These are phyloP conservation scores for Didymella keratinophila DNA, from an alignment of 2,329 filamentous ascomycete genomes.

Conservation along the genomic window DNA sequence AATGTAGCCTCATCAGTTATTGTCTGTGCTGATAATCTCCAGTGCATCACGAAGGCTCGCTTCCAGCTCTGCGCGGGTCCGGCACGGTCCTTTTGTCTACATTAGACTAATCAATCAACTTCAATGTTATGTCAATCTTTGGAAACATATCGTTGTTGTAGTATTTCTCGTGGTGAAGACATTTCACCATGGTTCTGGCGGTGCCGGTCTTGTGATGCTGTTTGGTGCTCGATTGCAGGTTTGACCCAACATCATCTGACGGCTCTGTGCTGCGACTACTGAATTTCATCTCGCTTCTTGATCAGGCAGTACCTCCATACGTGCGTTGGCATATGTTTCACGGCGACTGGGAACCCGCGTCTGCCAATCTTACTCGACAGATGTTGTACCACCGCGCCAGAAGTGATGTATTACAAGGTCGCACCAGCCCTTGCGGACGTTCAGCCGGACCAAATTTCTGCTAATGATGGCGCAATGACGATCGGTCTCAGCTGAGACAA, in stretches of 20 bases:
- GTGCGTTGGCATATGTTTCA: conserved; percentile 41
- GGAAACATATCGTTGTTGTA: not conserved
- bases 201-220: not conserved
- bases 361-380: conserved; percentile 28
- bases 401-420: conserved; percentile 29
- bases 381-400: conserved; percentile 30
- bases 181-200: not conserved
- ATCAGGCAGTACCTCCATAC: conserved; percentile 9
- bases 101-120: not conserved
- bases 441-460: not conserved
- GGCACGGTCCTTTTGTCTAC: not conserved
- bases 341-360: conserved; percentile 16
- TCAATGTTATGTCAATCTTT: not conserved
- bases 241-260: conserved; percentile 17
- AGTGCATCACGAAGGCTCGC: not conserved
- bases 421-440: conserved; percentile 11
- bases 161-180: not conserved
- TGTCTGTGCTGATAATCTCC: not conserved
- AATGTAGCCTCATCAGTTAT: not conserved
- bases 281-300: conserved; percentile 5
- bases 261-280: conserved; percentile 12
- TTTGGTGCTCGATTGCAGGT: not conserved
- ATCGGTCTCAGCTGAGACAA: conserved; percentile 14
- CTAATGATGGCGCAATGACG: conserved; percentile 6
- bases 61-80: not conserved